Conservation (phyloP, 2,329 filamentous ascomycete species). For the Rugonectria rugulosa region DNA sequence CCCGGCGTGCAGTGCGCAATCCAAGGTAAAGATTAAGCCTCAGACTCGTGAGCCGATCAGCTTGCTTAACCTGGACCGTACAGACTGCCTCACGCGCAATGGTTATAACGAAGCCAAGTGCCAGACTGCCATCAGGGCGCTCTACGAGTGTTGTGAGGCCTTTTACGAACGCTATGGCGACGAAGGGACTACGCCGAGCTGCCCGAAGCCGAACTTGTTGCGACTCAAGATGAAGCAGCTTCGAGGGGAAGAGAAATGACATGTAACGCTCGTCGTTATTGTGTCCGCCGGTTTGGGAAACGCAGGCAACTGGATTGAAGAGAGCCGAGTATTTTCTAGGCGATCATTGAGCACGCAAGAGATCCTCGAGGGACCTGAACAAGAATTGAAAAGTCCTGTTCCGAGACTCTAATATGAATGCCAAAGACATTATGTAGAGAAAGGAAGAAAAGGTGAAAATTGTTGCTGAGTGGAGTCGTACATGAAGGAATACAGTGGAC, state of each 20-base stretch:
- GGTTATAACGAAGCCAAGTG: slow-evolving; percentile 88
- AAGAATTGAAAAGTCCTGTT: slow-evolving; percentile 88
- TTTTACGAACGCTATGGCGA: slow-evolving; percentile 87
- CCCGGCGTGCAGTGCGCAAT: slow-evolving; percentile 75
- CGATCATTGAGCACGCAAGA: slow-evolving; percentile 97
- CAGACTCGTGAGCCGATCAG: not conserved
- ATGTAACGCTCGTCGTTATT: slow-evolving; percentile 56
- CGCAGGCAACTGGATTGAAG: slow-evolving; percentile 75
- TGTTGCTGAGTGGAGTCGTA: slow-evolving; percentile 34
- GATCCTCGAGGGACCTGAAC: slow-evolving; percentile 83
- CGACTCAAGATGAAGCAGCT: slow-evolving; percentile 85
- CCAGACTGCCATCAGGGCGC: slow-evolving; percentile 76
- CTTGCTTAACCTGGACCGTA: slow-evolving; percentile 10
- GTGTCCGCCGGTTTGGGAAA: slow-evolving; percentile 53
- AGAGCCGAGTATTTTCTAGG: slow-evolving; percentile 82
- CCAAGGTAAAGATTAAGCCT: slow-evolving; percentile 66
- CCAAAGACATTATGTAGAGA: slow-evolving; percentile 75
- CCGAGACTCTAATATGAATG: slow-evolving; percentile 99
- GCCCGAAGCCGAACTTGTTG: slow-evolving; percentile 82
- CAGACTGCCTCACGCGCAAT: slow-evolving; percentile 86
- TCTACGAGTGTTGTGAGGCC: slow-evolving; percentile 92
- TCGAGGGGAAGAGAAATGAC: slow-evolving; percentile 51
- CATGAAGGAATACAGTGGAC: slow-evolving; percentile 34
- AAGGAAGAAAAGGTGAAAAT: slow-evolving; percentile 44
- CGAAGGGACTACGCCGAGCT: slow-evolving; percentile 78